These are phyloP conservation scores for Blastobotrys buckinghamii DNA, from an alignment of 1,139 yeast species.

Conservation along the genomic window DNA sequence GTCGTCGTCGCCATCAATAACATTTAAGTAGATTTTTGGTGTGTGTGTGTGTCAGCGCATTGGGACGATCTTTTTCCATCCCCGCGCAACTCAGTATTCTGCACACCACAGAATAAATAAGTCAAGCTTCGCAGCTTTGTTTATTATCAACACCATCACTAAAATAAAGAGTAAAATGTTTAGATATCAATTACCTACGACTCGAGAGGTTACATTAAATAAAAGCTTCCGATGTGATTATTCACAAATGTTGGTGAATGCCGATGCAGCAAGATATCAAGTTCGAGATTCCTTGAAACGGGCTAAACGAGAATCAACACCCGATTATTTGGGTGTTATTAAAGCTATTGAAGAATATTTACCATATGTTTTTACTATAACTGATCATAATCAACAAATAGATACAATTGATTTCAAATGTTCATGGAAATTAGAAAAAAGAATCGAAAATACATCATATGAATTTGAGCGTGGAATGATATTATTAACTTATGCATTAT, in stretches of 20 bases:
- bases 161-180: slow-evolving; percentile 10
- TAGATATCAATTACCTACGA: slow-evolving; percentile 29
- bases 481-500: slow-evolving; percentile 28
- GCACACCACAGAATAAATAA: not conserved
- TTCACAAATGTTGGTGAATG: slow-evolving; percentile 25
- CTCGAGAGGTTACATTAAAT: slow-evolving; percentile 25
- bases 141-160: not conserved
- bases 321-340: slow-evolving; percentile 28
- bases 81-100: no score
- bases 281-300: slow-evolving; percentile 29
- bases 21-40: no score
- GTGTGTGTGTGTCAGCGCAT: not conserved
- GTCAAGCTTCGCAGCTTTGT: not conserved
- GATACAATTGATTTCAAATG: slow-evolving; percentile 13
- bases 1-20: no score
- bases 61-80: slow-evolving; percentile 3
- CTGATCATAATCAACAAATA: slow-evolving; percentile 7
- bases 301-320: slow-evolving; percentile 28
- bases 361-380: slow-evolving; percentile 25
- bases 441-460: slow-evolving; percentile 24
- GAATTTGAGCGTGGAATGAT: slow-evolving; percentile 31
- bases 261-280: slow-evolving; percentile 30
- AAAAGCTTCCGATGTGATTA: slow-evolving; percentile 22
- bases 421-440: slow-evolving; percentile 27
- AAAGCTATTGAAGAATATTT: slow-evolving; percentile 31